phyloP scores from a whole-genome alignment of 768 basidiomycete species.

The Agrocybe praecox region DNA sequence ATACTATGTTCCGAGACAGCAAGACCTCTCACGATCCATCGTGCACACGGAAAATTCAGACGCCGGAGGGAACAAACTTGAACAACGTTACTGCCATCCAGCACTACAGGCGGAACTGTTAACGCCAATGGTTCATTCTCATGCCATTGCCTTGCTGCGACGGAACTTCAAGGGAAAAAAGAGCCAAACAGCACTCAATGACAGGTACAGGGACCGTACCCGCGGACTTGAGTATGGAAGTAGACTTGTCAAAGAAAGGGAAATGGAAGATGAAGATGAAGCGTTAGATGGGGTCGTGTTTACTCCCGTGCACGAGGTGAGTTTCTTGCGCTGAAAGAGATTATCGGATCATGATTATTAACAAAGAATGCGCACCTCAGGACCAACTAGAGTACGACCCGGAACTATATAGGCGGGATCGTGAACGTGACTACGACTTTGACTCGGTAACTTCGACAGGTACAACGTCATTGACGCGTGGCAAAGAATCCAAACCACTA shows the following conservation, averaged over 20 bases:
- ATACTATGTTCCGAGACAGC: slow-evolving; percentile 70
- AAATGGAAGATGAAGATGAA: neutral
- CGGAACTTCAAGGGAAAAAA: neutral
- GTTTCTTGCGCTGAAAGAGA: neutral
- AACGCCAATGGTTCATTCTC: slow-evolving; percentile 70
- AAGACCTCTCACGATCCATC: slow-evolving; percentile 61
- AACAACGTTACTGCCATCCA: slow-evolving; percentile 84
- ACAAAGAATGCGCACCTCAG: neutral
- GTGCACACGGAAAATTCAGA: slow-evolving; percentile 67
- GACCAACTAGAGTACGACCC: slow-evolving; percentile 4
- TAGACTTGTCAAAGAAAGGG: neutral
- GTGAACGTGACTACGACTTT: neutral
- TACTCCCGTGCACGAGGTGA: slow-evolving; percentile 1
- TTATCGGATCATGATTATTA: neutral
- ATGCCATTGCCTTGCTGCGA: slow-evolving; percentile 30
- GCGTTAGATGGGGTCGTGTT: neutral
- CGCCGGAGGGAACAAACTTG: slow-evolving; percentile 58
- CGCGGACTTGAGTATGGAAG: neutral
- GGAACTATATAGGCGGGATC: slow-evolving; percentile 1
- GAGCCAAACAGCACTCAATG: neutral
- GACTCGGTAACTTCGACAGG: neutral
- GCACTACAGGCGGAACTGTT: slow-evolving; percentile 72
- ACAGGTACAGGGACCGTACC: neutral
- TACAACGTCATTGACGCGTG: neutral
- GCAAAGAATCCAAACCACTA: neutral